Conservation (phyloP, 139 green algal genomes). For the Haematococcus lacustris region DNA sequence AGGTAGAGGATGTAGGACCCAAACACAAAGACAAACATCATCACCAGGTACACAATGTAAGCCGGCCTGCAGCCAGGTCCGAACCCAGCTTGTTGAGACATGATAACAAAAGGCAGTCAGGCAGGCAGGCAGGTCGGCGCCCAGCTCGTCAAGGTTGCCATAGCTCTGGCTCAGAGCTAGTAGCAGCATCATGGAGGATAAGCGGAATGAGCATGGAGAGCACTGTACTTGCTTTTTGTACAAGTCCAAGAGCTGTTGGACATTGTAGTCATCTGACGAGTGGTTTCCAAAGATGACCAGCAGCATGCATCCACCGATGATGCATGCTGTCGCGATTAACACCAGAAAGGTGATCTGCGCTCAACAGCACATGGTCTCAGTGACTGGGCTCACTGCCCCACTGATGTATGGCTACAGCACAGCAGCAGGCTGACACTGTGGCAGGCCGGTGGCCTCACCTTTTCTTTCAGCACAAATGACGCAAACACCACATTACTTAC, state of each 20-base stretch:
- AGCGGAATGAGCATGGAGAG: too few relatives aligned
- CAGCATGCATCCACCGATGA: constrained; percentile 73
- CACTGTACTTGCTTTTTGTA: constrained; percentile 43
- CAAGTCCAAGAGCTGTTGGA: constrained; percentile 51
- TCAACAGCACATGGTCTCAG: not conserved
- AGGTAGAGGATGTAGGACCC: constrained; percentile 46
- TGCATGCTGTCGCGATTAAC: constrained; percentile 58
- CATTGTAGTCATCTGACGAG: constrained; percentile 45
- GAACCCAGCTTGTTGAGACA: too few relatives aligned
- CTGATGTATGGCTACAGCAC: too few relatives aligned
- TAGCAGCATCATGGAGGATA: too few relatives aligned
- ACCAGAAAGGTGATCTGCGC: constrained; percentile 34
- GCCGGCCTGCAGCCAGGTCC: constrained; percentile 29
- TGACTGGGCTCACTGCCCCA: not conserved
- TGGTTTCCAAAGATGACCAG: constrained; percentile 85
- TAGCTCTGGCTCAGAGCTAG: too few relatives aligned
- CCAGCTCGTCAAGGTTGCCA: too few relatives aligned
- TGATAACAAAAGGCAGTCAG: too few relatives aligned
- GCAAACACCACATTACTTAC: constrained; percentile 83
- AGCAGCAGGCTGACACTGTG: too few relatives aligned
- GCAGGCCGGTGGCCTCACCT: too few relatives aligned
- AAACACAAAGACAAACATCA: constrained; percentile 34
- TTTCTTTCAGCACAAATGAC: constrained; percentile 66
- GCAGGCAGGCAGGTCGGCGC: too few relatives aligned
- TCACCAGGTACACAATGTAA: constrained; percentile 65